Evolutionary conservation across 495 filamentous ascomycete genomes (phyloP).

Genomic region (Penicillium robsamsonii): DNA sequence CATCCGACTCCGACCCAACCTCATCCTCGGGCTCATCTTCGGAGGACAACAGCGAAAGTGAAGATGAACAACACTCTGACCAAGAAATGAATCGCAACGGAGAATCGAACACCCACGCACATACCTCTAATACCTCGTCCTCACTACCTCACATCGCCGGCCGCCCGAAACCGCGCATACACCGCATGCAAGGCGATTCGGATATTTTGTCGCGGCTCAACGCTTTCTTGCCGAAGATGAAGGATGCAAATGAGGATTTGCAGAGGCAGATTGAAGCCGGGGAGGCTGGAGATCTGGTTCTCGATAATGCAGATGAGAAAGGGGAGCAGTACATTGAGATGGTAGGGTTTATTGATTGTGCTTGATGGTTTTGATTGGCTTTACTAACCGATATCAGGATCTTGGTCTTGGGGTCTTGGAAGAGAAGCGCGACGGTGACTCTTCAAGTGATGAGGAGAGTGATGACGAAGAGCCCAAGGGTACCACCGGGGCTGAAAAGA

Average conservation of each 20-base stretch:
- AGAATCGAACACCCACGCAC: background rate
- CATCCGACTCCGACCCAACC: constrained; percentile 37
- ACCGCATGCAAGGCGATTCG: constrained; percentile 26
- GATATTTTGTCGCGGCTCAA: constrained; percentile 41
- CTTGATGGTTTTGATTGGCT: background rate
- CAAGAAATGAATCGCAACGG: background rate
- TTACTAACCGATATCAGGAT: constrained; percentile 33
- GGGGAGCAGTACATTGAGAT: constrained; percentile 53
- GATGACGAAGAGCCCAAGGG: constrained; percentile 15
- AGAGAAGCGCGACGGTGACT: constrained; percentile 35
- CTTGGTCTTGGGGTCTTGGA: constrained; percentile 53
- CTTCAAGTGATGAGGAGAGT: constrained; percentile 18
- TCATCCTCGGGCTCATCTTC: constrained; percentile 39
- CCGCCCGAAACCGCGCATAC: constrained; percentile 39
- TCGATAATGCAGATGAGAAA: constrained; percentile 39
- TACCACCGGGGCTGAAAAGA: constrained; percentile 3
- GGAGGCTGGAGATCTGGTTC: constrained; percentile 27
- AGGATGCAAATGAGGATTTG: constrained; percentile 48
- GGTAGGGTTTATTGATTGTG: constrained; percentile 28
- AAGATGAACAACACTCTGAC: constrained; percentile 21
- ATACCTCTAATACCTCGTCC: constrained; percentile 1
- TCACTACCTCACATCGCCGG: constrained; percentile 33
- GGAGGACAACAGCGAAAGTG: constrained; percentile 25
- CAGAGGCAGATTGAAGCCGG: constrained; percentile 43
- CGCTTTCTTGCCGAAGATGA: constrained; percentile 48